Base-by-base conservation (phyloP, 495 filamentous ascomycete genomes). In the Apiosordaria backusii region DNA sequence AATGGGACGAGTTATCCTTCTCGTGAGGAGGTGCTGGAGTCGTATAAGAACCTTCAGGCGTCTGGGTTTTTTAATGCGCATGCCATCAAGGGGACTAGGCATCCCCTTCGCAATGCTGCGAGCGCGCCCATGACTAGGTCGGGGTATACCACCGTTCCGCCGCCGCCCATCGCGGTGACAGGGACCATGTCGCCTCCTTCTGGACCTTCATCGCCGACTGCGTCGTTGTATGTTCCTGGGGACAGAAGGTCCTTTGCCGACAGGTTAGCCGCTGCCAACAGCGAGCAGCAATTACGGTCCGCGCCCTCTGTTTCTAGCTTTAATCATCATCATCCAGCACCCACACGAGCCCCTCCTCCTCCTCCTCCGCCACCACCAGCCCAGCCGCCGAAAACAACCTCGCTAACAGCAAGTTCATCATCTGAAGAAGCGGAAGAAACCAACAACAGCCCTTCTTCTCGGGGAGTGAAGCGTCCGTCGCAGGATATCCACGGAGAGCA, bases 41-140 rank as follows among this genome's bases (percentile, higher is more conserved):
- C 73, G 45, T 83, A 83, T 65, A 76, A 79, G 65, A 71, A 77
- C 58, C 67, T 83, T 19, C 68, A 82, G 63, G 76, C 77, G 1
- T 76, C 76, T 13, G 81, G 81, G 55, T 83, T 83, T 74, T 83
- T 83, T 62, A 75, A 76, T 35, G 66, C 76, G 22, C 80, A 83
- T 63, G 80, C 79, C 24, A 83, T 82, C 65, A 76, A 80, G 18
- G 80, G 79, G 13, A 81, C 80, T 0, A 71, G 81, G 6, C 80
- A 83, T 61, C 72, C 76, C 29, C 68, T 62, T 57, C 72, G 61
- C 50, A 65, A 45, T 35, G 54, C 64, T 10, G 63, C 68, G 7
- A 72, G 70, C 25, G 58, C 69, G 26, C 60, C 57, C 50, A 58
- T 45, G 53, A 25, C 21, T 23, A 63, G 18, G n/a, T 60, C 22